Percentiles rank a stretch among this genome's conserved stretches.
phyloP scores from a whole-genome alignment of 2,329 filamentous ascomycete genomes.

The Ilyonectria sp. region DNA sequence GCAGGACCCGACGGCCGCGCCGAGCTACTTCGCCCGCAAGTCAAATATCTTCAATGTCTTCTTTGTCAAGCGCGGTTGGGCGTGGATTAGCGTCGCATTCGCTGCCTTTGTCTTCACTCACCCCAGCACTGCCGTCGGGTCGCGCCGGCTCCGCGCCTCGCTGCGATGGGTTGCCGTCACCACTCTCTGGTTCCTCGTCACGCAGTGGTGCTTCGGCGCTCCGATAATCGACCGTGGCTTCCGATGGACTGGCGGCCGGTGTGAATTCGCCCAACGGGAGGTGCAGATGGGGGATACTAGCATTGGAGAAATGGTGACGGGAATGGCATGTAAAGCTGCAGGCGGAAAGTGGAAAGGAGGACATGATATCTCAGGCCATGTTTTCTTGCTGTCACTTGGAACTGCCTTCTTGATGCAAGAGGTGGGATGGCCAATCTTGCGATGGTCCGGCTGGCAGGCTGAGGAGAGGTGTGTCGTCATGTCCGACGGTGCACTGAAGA shows the following conservation, averaged over 20 bases:
- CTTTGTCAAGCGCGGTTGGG: constrained; percentile 97
- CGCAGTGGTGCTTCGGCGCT: constrained; percentile 97
- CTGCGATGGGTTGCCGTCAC: constrained; percentile 82
- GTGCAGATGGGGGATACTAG: constrained; percentile 62
- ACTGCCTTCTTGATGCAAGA: constrained; percentile 88
- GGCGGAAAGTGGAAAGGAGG: constrained; percentile 93
- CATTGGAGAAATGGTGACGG: constrained; percentile 74
- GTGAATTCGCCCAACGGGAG: constrained; percentile 71
- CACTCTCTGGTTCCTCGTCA: constrained; percentile 85
- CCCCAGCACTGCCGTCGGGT: constrained; percentile 61
- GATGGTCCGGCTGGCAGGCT: constrained; percentile 57
- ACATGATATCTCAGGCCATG: constrained; percentile 95
- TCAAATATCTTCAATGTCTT: constrained; percentile 91
- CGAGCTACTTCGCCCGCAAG: constrained; percentile 94
- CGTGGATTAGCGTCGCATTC: constrained; percentile 87
- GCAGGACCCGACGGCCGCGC: constrained; percentile 68
- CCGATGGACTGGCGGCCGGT: constrained; percentile 88
- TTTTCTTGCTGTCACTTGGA: constrained; percentile 90
- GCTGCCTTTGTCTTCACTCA: constrained; percentile 79
- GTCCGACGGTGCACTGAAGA: constrained; percentile 76
- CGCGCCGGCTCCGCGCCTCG: constrained; percentile 68
- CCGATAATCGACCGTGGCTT: constrained; percentile 92
- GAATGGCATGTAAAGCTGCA: constrained; percentile 84
- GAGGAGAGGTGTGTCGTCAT: constrained; percentile 79
- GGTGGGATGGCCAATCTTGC: constrained; percentile 72